Base-by-base conservation (phyloP, 2,329 filamentous ascomycete genomes). In the Penicillium sp. region DNA sequence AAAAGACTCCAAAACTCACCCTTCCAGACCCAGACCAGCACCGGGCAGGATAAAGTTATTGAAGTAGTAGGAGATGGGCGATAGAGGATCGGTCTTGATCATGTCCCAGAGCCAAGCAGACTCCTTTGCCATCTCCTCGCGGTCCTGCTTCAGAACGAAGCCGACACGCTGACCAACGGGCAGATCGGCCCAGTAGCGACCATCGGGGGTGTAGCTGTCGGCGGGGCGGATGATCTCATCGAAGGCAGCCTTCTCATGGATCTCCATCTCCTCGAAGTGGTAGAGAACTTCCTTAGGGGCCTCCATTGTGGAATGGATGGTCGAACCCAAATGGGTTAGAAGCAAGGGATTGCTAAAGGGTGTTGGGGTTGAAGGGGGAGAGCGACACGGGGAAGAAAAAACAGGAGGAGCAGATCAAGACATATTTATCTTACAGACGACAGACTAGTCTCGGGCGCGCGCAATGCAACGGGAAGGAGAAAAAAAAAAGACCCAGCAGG, bases 131-230 rank as follows among this genome's bases (percentile, higher is more conserved):
- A 88, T 79, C 73, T 95, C 92, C 43, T 80, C 77, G 55, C 79
- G 79, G 74, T 96, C 88, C 71, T 91, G 85, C 56, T 83, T 81
- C 70, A 77, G 80, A 69, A 96, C 87, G 70, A 97, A 97, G 60
- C 79, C 79, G 67, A 89, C 70, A 56, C 89, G 86, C 78, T 92
- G 75, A 56, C 75, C 66, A 49, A 90, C 68, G 22, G 87, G 86
- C 63, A 97, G 80, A 70, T 97, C 93, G 29, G 92, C 93, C 92
- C 92, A 97, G 82, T 97, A 97, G 62, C 85, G 83, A 59, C 93
- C 92, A 27, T 92, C 85, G 51, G 82, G 75, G 51, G 89, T 89
- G 77, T 93, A 97, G 59, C 85, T 88, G 77, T 97, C 93, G 70
- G 94, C 89, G 2, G 93, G 93, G 55, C 89, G 89, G 52, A 95